Evolutionary conservation across 805 yeast genomes (phyloP).

Genomic region (Wickerhamomyces hampshirensis): DNA sequence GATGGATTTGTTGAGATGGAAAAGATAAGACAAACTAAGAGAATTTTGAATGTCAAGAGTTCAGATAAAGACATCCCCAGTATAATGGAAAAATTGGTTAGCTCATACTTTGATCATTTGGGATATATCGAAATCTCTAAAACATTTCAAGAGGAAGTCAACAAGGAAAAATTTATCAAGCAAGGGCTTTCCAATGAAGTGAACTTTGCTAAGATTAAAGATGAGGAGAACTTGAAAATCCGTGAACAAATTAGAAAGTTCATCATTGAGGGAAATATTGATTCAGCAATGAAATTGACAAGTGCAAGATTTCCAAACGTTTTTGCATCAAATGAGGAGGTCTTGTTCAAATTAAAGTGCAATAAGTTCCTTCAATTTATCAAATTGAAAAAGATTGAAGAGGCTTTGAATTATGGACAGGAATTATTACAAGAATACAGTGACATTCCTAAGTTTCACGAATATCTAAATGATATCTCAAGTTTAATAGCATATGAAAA

Average conservation of each 20-base stretch:
- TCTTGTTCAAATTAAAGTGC: slow-evolving; percentile 39
- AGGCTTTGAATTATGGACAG: slow-evolving; percentile 38
- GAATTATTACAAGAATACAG: slow-evolving; percentile 29
- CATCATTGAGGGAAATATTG: slow-evolving; percentile 40
- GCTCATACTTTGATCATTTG: slow-evolving; percentile 50
- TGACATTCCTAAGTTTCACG: slow-evolving; percentile 29
- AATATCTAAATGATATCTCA: slow-evolving; percentile 41
- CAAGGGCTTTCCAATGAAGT: too few relatives aligned
- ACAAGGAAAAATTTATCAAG: slow-evolving; percentile 19
- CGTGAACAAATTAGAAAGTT: slow-evolving; percentile 41
- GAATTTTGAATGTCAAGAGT: slow-evolving; percentile 22
- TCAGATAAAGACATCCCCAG: slow-evolving; percentile 21
- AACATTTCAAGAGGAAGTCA: slow-evolving; percentile 45
- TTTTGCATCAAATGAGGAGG: slow-evolving; percentile 26
- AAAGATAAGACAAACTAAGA: slow-evolving; percentile 33
- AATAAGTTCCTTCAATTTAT: slow-evolving; percentile 39
- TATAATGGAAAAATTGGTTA: slow-evolving; percentile 31
- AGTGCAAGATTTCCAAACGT: slow-evolving; percentile 33
- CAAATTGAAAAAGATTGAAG: slow-evolving; percentile 22
- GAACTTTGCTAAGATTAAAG: slow-evolving; percentile 11
- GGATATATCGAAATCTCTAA: slow-evolving; percentile 53
- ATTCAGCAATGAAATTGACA: slow-evolving; percentile 19
- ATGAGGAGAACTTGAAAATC: slow-evolving; percentile 31
- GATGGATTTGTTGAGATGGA: slow-evolving; percentile 43
- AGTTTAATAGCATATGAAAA: slow-evolving; percentile 49